Percentiles rank a stretch among this genome's conserved stretches.
phyloP scores from a whole-genome alignment of 768 basidiomycete species.

The Boletus sp. region DNA sequence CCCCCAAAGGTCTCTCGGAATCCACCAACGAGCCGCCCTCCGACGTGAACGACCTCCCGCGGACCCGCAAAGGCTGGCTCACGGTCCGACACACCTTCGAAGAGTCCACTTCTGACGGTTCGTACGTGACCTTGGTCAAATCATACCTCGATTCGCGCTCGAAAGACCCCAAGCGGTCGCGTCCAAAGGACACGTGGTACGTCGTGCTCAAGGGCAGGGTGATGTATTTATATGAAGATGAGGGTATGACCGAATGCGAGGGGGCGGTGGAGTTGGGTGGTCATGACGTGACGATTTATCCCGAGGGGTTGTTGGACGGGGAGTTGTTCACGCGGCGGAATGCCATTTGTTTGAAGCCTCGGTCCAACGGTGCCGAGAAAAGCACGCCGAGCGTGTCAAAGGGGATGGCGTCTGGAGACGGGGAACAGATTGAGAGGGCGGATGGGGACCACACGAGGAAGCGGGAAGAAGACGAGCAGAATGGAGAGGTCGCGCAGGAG shows the following conservation, averaged over 20 bases:
- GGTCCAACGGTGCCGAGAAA: constrained; percentile 32
- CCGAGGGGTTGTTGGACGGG: constrained; percentile 73
- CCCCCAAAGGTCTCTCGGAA: constrained; percentile 28
- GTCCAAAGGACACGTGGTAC: constrained; percentile 92
- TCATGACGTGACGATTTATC: constrained; percentile 73
- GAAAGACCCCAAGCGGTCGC: constrained; percentile 76
- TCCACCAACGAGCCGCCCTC: constrained; percentile 14
- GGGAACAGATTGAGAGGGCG: constrained; percentile 30
- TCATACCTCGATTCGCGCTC: constrained; percentile 79
- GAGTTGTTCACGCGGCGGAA: constrained; percentile 91
- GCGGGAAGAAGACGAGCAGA: constrained; percentile 39
- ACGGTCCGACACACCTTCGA: constrained; percentile 79
- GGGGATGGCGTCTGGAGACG: constrained; percentile 43
- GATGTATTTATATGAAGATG: constrained; percentile 91
- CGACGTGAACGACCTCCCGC: constrained; percentile 55
- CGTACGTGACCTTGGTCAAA: constrained; percentile 76
- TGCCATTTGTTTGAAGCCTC: constrained; percentile 74
- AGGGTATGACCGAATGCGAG: constrained; percentile 84
- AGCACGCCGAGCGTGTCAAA: constrained; percentile 48
- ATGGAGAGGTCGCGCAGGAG: constrained; percentile 40
- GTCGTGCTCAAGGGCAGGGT: constrained; percentile 89
- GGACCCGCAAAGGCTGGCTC: constrained; percentile 76
- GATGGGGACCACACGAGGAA: constrained; percentile 8
- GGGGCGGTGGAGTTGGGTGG: constrained; percentile 84
- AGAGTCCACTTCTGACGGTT: constrained; percentile 55